phyloP scores from a whole-genome alignment of 768 basidiomycete genomes.

The Suillus placidus region DNA sequence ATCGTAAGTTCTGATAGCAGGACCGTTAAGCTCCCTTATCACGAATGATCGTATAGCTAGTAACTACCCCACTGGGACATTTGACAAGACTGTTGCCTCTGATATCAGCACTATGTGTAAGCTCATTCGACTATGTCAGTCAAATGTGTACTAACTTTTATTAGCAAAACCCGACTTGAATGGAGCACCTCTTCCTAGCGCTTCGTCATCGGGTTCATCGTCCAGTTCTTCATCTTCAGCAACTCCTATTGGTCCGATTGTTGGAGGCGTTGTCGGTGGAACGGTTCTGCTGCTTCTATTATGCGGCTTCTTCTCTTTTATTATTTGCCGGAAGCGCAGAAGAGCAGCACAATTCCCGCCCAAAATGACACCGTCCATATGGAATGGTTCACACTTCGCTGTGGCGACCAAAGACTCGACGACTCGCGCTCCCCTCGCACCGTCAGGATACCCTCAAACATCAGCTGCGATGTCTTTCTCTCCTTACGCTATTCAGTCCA shows the following conservation, averaged over 20 bases:
- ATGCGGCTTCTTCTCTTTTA: conserved; percentile 16
- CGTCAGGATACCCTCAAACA: not conserved
- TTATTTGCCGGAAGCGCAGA: conserved; percentile 18
- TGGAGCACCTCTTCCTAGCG: conserved; percentile 16
- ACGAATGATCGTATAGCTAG: conserved; percentile 17
- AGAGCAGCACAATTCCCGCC: not conserved
- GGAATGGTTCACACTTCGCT: conserved; percentile 4
- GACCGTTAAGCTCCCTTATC: conserved; percentile 5
- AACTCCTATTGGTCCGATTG: conserved; percentile 18
- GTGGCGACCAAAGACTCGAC: not conserved
- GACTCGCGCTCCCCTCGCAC: conserved; percentile 2
- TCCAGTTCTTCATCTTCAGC: conserved; percentile 10
- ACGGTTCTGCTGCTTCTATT: conserved; percentile 18
- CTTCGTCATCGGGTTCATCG: conserved; percentile 10
- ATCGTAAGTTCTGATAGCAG: conserved; percentile 21
- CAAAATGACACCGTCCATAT: not conserved
- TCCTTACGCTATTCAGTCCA: not conserved
- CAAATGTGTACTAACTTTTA: not conserved
- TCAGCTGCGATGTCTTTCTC: conserved; percentile 7
- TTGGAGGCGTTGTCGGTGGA: conserved; percentile 27
- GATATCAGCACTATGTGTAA: conserved; percentile 16
- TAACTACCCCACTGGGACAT: conserved; percentile 20
- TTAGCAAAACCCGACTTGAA: conserved; percentile 21
- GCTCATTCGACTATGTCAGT: not conserved
- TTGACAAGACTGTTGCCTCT: conserved; percentile 18